A percentile compares a stretch with the other conserved stretches of the same genome.
phyloP scores from a whole-genome alignment of 768 basidiomycete species.

The Trametes villosa region DNA sequence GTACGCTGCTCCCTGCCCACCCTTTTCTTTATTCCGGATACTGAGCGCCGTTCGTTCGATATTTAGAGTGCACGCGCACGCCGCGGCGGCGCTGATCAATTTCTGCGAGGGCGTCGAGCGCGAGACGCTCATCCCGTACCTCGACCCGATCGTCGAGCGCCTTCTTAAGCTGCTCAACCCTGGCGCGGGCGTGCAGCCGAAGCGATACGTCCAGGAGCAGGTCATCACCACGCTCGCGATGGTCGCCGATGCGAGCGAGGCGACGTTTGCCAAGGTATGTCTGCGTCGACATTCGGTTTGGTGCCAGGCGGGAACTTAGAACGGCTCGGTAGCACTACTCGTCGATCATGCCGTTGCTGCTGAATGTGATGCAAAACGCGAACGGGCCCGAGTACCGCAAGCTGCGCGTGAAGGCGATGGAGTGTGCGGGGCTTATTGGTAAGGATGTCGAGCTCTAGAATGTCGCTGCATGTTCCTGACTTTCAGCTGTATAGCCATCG shows the following conservation, averaged over 20 bases:
- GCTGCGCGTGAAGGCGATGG: constrained; percentile 84
- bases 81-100: constrained; percentile 87
- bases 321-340: constrained; percentile 60
- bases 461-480: not conserved
- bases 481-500: constrained; percentile 60
- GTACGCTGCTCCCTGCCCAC: constrained; percentile 43
- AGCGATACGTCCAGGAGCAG: constrained; percentile 84
- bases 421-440: constrained; percentile 89
- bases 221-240: constrained; percentile 87
- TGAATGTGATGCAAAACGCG: constrained; percentile 76
- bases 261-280: constrained; percentile 71
- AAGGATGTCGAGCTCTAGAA: constrained; percentile 23
- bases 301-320: not conserved
- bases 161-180: constrained; percentile 70
- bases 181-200: constrained; percentile 38
- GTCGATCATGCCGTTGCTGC: constrained; percentile 78
- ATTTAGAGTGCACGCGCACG: constrained; percentile 80
- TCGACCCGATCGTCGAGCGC: constrained; percentile 79
- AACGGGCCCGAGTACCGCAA: constrained; percentile 68
- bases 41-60: no score
- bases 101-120: constrained; percentile 87
- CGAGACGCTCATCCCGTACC: constrained; percentile 72
- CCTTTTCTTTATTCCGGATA: not conserved
- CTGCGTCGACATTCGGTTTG: not conserved
- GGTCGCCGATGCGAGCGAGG: constrained; percentile 86